Conservation (phyloP, 805 yeast genomes). For the Scheffersomyces lignosus region DNA sequence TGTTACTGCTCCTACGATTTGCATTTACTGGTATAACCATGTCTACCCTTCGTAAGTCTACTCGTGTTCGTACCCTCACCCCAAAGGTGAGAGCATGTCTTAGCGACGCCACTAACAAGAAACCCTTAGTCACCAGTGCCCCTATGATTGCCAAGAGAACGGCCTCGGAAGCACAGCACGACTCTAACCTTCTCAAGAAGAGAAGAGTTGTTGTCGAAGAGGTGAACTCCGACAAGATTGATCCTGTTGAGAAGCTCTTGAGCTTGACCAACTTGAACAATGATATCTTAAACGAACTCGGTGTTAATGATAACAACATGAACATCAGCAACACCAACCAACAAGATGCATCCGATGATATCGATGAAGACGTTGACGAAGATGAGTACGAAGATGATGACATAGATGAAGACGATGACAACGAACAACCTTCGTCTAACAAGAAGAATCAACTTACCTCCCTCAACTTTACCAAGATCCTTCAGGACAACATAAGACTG, state of each 20-base stretch:
- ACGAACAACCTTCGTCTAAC: slow-evolving; percentile 12
- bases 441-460: slow-evolving; percentile 11
- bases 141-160: slow-evolving; percentile 1
- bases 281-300: slow-evolving; percentile 31
- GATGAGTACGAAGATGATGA: slow-evolving; percentile 3
- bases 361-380: slow-evolving; percentile 10
- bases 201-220: slow-evolving; percentile 3
- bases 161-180: not conserved
- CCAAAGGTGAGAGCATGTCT: slow-evolving; percentile 15
- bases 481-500: slow-evolving; percentile 38
- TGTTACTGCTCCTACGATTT: too few species aligned
- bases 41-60: slow-evolving; percentile 31
- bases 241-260: slow-evolving; percentile 43
- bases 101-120: slow-evolving; percentile 10
- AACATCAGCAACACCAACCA: not conserved
- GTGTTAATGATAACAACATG: slow-evolving; percentile 8
- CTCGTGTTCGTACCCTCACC: slow-evolving; percentile 24
- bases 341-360: slow-evolving; percentile 2
- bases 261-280: slow-evolving; percentile 32
- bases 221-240: slow-evolving; percentile 31
- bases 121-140: slow-evolving; percentile 8
- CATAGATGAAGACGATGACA: not conserved
- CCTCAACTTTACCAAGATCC: slow-evolving; percentile 35
- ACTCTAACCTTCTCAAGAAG: too few species aligned
- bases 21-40: too few species aligned